Evolutionary conservation across 768 basidiomycete species (phyloP), one percentile per base, ranked within the genome.

Genomic region (Xerocomus spinulosus): DNA sequence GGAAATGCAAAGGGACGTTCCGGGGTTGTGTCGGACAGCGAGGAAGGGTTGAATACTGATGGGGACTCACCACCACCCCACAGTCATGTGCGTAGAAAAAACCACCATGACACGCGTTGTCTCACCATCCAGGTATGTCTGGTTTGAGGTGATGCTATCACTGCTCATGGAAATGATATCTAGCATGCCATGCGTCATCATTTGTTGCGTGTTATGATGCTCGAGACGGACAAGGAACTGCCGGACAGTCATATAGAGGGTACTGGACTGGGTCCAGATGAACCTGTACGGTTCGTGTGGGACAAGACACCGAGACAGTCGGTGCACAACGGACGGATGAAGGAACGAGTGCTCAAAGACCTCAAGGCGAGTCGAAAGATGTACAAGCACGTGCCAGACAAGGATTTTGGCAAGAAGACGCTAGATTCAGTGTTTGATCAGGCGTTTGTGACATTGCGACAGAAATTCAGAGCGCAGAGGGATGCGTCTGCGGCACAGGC

Each of bases 281-380:
- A 81, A n/a, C 77, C 84, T 1, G 71, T 88, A 13, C 81, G 86
- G 17, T 88, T 88, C 53, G 81, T 87, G 4, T 89, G 87, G 87
- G 80, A 83, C 51, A 86, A 85, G 62, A 89, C 87, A 2, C 71
- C 77, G 10, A 85, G 81, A 50, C 83, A 87, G 56, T 88, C 85
- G 1, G 74, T 80, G 17, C 86, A 87, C 57, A 89, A 89, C 49
- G 70, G 74, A 9, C 74, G 77, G 13, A 87, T 87, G 85, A 87
- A 83, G 67, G 65, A 72, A 14, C 79, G 81, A 9, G 62, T 87
- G 8, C 60, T 87, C 18, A 69, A 70, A 8, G 83, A 87, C 59
- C 66, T 89, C 48, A 81, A 75, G 46, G 68, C 73, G 12, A 77
- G 78, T 23, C 75, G 81, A 9, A 68, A 66, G 24, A 47, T 74